Base-by-base conservation (phyloP, 192 early-diverging fungal genomes). In the Spizellomyces punctatus region DNA sequence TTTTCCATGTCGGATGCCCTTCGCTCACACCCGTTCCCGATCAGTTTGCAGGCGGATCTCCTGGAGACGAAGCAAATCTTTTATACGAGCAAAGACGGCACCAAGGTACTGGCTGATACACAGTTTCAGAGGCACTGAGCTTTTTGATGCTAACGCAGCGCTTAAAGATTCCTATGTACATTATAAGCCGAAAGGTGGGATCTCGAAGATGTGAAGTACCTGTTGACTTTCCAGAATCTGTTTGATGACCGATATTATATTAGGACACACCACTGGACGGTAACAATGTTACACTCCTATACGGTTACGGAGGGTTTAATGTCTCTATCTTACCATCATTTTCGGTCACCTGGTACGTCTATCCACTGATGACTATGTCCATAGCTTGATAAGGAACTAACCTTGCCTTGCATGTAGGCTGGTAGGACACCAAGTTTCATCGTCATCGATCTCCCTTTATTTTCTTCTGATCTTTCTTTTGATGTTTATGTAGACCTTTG, bases 221-320 rank as follows among this genome's bases (percentile, higher is more conserved):
- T 56, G 66, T 10, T 3, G 4, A 12, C 12, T 61, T 36, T 21
- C 14, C 50, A 41, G 49, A 58, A 47, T 58, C 12, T 3, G 4
- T 12, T 67, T 58, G 12, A 36, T 36, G 27, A 58, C 19, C 27
- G 46, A 22, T 4, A n/a, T 67, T 2, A 17, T 2, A 16, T 9
- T 19, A 74, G 45, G 74, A 65, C 67, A 46, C 63, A 10, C 22
- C 46, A 8, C 58, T 89, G 52, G 80, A 91, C 59, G 82, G 86
- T 10, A 71, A 76, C 49, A 84, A 88, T 70, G 89, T 89, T 6
- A 78, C 82, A 6, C 72, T 86, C 12, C 70, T 91, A 58, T 91
- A 91, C 74, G 90, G 81, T 5, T 92, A 92, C 70, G 91, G 91
- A 14, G 89, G 82, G 5, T 92, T 92, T 80, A 81, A 79, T 62